These are phyloP conservation scores for Leccinum olivaceopallidum DNA, from an alignment of 768 basidiomycete genomes.

Conservation along the genomic window DNA sequence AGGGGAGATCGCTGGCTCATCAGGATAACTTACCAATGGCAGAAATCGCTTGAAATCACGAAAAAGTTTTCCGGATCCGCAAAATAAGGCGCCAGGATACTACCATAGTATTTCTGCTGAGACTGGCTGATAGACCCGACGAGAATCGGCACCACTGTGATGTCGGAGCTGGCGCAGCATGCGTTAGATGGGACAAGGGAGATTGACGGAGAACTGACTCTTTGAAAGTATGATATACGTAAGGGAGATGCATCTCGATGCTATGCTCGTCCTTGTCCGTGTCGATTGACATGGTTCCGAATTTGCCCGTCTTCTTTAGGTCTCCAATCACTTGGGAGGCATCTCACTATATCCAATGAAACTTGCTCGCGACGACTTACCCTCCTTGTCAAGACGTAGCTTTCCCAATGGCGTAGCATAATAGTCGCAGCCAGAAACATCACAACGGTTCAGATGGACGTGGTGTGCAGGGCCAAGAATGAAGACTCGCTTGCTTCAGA, in stretches of 20 bases:
- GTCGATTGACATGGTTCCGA: constrained; percentile 60
- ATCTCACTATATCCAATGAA: neutral
- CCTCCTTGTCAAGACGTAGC: constrained; percentile 73
- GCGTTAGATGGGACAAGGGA: constrained; percentile 5
- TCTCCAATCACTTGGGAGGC: constrained; percentile 16
- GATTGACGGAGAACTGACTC: constrained; percentile 46
- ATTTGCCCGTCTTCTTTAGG: constrained; percentile 39
- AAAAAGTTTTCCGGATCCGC: constrained; percentile 78
- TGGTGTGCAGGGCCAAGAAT: constrained; percentile 97
- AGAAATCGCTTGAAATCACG: constrained; percentile 95
- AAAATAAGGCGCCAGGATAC: constrained; percentile 79
- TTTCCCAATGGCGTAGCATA: constrained; percentile 88
- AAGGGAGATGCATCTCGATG: constrained; percentile 97
- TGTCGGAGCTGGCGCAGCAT: constrained; percentile 53
- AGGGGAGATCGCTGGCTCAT: neutral
- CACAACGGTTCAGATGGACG: constrained; percentile 83
- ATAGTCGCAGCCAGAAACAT: constrained; percentile 71
- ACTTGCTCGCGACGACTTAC: constrained; percentile 45
- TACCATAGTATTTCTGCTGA: constrained; percentile 64
- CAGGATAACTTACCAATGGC: constrained; percentile 75
- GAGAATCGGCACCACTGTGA: constrained; percentile 85
- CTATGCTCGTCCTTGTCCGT: constrained; percentile 96
- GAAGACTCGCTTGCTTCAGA: constrained; percentile 81
- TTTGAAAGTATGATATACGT: constrained; percentile 81
- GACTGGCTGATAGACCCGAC: constrained; percentile 74